Percentiles rank a stretch among this genome's conserved stretches.
phyloP scores from a whole-genome alignment of 192 early-diverging fungal species.

The Coemansia sp. region DNA sequence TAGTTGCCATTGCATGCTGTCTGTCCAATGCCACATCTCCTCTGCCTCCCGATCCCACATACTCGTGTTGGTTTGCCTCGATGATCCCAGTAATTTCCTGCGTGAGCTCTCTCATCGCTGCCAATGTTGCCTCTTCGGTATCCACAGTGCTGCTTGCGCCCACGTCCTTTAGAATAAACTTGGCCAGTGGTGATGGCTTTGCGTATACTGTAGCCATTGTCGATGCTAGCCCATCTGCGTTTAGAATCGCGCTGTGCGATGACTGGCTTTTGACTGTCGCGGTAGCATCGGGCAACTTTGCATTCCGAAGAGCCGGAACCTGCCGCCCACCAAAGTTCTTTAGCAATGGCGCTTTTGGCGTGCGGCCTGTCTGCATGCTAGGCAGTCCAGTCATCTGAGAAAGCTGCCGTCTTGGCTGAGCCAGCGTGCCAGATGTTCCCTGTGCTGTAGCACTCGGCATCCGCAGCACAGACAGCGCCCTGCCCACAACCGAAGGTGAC shows the following conservation, averaged over 20 bases:
- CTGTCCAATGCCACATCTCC: neutral
- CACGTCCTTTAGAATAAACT: slow-evolving; percentile 34
- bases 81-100: slow-evolving; percentile 20
- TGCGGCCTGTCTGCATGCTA: neutral
- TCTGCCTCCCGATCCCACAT: neutral
- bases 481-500: slow-evolving; percentile 26
- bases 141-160: neutral
- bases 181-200: slow-evolving; percentile 41
- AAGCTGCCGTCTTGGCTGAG: slow-evolving; percentile 13
- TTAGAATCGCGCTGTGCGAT: neutral
- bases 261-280: neutral
- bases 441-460: neutral
- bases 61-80: slow-evolving; percentile 15
- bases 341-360: slow-evolving; percentile 10
- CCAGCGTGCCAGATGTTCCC: neutral
- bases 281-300: neutral
- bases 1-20: slow-evolving; percentile 4
- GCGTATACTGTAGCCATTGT: slow-evolving; percentile 30
- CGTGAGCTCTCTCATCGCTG: slow-evolving; percentile 9
- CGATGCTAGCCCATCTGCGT: slow-evolving; percentile 5
- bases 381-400: slow-evolving; percentile 19
- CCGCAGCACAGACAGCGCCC: slow-evolving; percentile 44
- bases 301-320: slow-evolving; percentile 22
- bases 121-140: slow-evolving; percentile 9
- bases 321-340: slow-evolving; percentile 39